Conservation (phyloP, 176 grass and related monocot genomes). For the Themeda triandra region DNA sequence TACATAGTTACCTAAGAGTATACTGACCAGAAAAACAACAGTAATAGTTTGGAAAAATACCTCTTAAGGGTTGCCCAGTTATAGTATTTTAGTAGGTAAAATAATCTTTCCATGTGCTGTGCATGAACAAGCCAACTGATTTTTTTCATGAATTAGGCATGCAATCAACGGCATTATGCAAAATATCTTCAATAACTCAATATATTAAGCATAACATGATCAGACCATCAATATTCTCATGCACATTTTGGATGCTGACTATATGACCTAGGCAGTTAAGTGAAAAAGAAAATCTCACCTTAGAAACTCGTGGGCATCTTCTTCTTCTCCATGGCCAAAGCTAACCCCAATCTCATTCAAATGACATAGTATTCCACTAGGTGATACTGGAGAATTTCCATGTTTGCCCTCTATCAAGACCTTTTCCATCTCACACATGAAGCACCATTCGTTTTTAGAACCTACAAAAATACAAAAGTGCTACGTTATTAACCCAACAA, state of each 20-base stretch:
- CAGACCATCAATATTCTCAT: not conserved
- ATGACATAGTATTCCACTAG: constrained; percentile 67
- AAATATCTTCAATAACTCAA: not conserved
- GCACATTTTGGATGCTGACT: constrained; percentile 1
- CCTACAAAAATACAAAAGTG: constrained; percentile 43
- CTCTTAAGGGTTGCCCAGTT: not conserved
- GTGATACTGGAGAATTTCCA: constrained; percentile 60
- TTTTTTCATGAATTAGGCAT: not conserved
- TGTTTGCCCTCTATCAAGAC: constrained; percentile 55
- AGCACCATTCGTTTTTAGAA: constrained; percentile 75
- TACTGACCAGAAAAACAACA: not conserved
- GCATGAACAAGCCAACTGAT: not conserved
- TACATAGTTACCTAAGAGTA: not conserved
- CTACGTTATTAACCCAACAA: constrained; percentile 4
- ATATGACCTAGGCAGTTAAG: not conserved
- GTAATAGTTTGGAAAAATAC: not conserved
- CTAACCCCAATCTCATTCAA: constrained; percentile 49
- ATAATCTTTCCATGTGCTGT: not conserved
- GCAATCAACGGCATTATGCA: not conserved
- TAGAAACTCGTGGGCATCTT: constrained; percentile 97
- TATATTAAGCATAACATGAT: not conserved
- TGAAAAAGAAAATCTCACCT: constrained; percentile 46
- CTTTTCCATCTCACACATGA: constrained; percentile 84
- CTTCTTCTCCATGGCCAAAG: constrained; percentile 55
- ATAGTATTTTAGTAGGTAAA: not conserved